These are phyloP conservation scores for Gossypium aridum DNA, from an alignment of 441 rosid genomes.

Conservation along the genomic window DNA sequence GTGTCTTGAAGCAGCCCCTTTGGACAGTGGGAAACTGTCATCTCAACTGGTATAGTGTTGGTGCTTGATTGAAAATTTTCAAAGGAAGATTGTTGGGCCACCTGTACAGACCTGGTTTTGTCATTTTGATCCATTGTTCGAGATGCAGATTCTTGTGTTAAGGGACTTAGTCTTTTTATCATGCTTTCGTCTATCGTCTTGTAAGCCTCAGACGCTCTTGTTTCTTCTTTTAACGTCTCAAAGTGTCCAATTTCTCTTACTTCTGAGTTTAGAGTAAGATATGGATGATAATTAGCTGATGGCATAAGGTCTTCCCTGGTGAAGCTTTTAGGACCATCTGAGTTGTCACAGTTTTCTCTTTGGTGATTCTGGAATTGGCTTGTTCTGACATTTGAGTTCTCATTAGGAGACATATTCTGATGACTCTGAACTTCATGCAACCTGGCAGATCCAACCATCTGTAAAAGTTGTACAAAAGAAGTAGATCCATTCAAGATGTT, in stretches of 20 bases:
- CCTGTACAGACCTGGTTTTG: slow-evolving; percentile 15
- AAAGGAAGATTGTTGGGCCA: slow-evolving; percentile 24
- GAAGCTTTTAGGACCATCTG: slow-evolving; percentile 26
- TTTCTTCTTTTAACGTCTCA: slow-evolving; percentile 22
- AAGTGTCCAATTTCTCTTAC: slow-evolving; percentile 25
- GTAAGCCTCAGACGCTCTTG: slow-evolving; percentile 22
- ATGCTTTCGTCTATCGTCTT: slow-evolving; percentile 18
- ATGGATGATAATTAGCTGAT: slow-evolving; percentile 27
- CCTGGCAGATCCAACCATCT: slow-evolving; percentile 33
- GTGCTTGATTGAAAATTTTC: slow-evolving; percentile 27
- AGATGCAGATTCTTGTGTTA: slow-evolving; percentile 22
- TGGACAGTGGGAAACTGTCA: slow-evolving; percentile 19
- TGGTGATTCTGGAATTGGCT: slow-evolving; percentile 14
- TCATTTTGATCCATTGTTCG: slow-evolving; percentile 22
- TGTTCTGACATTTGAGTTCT: slow-evolving; percentile 24
- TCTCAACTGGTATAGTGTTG: slow-evolving; percentile 24
- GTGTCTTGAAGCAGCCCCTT: slow-evolving; percentile 20
- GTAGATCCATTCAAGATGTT: slow-evolving; percentile 18
- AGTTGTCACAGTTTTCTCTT: slow-evolving; percentile 18
- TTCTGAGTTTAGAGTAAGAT: slow-evolving; percentile 18
- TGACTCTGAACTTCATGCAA: slow-evolving; percentile 25
- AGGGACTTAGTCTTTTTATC: slow-evolving; percentile 21
- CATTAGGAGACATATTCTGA: slow-evolving; percentile 17
- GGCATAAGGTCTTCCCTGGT: slow-evolving; percentile 16
- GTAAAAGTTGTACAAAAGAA: slow-evolving; percentile 56